Conservation (phyloP, 106 monocot genomes). For the Chionographis japonica region DNA sequence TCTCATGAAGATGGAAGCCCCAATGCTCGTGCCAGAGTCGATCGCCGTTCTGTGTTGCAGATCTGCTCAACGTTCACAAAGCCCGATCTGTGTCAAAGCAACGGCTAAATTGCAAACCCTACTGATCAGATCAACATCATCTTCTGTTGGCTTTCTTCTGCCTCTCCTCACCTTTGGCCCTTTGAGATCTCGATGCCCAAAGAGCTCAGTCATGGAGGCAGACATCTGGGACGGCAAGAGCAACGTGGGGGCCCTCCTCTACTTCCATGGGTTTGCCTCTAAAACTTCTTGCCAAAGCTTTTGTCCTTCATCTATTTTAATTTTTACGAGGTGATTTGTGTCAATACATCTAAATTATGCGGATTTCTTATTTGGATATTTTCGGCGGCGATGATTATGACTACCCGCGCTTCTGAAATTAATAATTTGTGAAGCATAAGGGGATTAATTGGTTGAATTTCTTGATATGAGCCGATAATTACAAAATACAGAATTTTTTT, state of each 20-base stretch:
- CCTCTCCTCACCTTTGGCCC: slow-evolving; percentile 18
- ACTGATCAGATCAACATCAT: too few relatives aligned
- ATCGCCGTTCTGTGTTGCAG: slow-evolving; percentile 34
- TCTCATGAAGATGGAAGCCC: slow-evolving; percentile 16
- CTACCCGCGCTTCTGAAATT: slow-evolving; percentile 15
- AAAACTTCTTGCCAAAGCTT: slow-evolving; percentile 7
- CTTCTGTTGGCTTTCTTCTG: not conserved
- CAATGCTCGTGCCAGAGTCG: slow-evolving; percentile 27
- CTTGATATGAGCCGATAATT: slow-evolving; percentile 7
- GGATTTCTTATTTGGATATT: too few relatives aligned
- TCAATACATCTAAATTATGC: too few relatives aligned
- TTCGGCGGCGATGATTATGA: slow-evolving; percentile 6
- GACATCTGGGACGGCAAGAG: not conserved
- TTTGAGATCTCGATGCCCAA: slow-evolving; percentile 5
- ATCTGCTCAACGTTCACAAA: slow-evolving; percentile 5
- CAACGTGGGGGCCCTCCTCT: slow-evolving; percentile 12
- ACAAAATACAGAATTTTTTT: not conserved
- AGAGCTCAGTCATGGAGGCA: slow-evolving; percentile 19
- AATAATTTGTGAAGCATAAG: slow-evolving; percentile 1
- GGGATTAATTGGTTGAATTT: slow-evolving; percentile 9
- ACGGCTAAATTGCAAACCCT: slow-evolving; percentile 12
- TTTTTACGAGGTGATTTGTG: not conserved
- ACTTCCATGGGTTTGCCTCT: slow-evolving; percentile 9
- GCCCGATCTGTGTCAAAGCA: slow-evolving; percentile 35
- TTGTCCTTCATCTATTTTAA: not conserved